A percentile compares a stretch with the other conserved stretches of the same genome.
phyloP scores from a whole-genome alignment of 139 green algal species.

The Tetradesmus obliquus region DNA sequence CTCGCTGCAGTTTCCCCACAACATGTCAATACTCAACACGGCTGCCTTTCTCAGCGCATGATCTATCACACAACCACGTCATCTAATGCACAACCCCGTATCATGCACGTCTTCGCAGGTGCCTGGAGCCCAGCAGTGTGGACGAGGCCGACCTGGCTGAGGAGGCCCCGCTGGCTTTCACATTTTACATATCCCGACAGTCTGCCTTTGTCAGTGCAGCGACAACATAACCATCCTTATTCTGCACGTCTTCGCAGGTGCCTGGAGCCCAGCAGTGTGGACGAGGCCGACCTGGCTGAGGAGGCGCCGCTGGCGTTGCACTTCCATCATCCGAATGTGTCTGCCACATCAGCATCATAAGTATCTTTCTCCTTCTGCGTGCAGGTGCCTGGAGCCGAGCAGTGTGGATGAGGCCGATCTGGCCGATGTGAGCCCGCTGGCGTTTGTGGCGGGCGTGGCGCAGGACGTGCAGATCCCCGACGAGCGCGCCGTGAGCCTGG shows the following conservation, averaged over 20 bases:
- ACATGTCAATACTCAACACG: too few species aligned
- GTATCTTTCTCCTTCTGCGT: neutral
- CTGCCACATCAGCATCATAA: neutral
- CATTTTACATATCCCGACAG: neutral
- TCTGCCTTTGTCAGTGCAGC: neutral
- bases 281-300: slow-evolving; percentile 9
- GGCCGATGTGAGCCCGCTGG: neutral
- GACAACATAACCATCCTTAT: neutral
- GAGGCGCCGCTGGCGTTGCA: slow-evolving; percentile 17
- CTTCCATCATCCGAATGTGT: neutral
- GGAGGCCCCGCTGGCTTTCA: slow-evolving; percentile 16
- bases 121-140: slow-evolving; percentile 13
- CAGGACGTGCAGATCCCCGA: slow-evolving; percentile 51
- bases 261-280: slow-evolving; percentile 16
- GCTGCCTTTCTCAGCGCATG: too few species aligned
- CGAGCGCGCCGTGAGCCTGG: slow-evolving; percentile 48
- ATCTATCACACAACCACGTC: too few species aligned
- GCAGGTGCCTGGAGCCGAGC: neutral
- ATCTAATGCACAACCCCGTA: neutral
- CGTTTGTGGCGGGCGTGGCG: slow-evolving; percentile 51
- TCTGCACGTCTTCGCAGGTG: neutral
- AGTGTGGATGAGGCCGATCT: neutral
- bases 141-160: slow-evolving; percentile 14
- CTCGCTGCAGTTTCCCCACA: slow-evolving; percentile 16
- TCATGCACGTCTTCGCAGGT: neutral